Evolutionary conservation across 2,329 filamentous ascomycete genomes (phyloP).

Genomic region (Botryotinia convoluta): DNA sequence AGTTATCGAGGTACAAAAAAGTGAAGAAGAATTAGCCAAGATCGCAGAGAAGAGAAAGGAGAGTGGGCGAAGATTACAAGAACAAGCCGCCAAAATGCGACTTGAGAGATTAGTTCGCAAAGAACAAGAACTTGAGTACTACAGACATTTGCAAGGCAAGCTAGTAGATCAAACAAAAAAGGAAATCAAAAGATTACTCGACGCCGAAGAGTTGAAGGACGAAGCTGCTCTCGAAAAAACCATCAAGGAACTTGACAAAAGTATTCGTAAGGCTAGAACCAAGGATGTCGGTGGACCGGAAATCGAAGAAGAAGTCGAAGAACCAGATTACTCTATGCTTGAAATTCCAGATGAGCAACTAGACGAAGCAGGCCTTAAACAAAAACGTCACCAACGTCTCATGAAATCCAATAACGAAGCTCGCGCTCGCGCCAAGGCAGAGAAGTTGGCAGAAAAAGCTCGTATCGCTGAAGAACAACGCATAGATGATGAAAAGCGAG

Average conservation of each 20-base stretch:
- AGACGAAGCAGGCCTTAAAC: constrained; percentile 85
- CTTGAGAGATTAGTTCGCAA: constrained; percentile 93
- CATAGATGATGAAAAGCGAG: constrained; percentile 76
- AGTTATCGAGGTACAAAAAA: constrained; percentile 86
- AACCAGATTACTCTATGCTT: constrained; percentile 81
- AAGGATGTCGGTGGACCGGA: constrained; percentile 85
- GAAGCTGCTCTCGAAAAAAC: constrained; percentile 80
- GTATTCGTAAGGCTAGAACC: constrained; percentile 83
- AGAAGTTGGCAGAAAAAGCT: constrained; percentile 91
- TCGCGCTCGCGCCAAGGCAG: constrained; percentile 86
- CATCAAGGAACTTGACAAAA: constrained; percentile 86
- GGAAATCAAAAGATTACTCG: constrained; percentile 79
- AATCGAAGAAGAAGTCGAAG: constrained; percentile 75
- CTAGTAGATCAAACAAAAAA: constrained; percentile 82
- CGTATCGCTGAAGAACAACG: constrained; percentile 79
- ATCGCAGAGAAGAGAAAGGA: constrained; percentile 95
- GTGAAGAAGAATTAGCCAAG: constrained; percentile 84
- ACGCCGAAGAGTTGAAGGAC: constrained; percentile 89
- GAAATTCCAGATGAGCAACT: constrained; percentile 89
- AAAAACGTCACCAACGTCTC: constrained; percentile 87
- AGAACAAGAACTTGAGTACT: constrained; percentile 93
- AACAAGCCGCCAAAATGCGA: constrained; percentile 96
- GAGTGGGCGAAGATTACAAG: constrained; percentile 84
- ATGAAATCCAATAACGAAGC: constrained; percentile 96
- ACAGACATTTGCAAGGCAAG: constrained; percentile 74